Conservation (phyloP, 1,139 yeast species). For the Saccharomyces uvarum region DNA sequence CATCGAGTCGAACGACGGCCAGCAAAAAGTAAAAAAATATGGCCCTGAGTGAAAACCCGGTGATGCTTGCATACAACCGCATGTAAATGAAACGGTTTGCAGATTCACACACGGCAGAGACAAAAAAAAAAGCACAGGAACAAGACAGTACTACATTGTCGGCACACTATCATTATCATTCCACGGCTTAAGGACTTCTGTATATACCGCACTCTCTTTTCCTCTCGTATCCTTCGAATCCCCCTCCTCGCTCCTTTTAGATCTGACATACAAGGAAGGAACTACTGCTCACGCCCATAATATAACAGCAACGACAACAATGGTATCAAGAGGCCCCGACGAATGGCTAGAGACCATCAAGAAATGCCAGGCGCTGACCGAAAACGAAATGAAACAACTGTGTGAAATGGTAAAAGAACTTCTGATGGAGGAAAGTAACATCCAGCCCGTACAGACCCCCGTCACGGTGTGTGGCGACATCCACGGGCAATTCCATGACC, state of each 20-base stretch:
- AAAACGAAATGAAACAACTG: slow-evolving; percentile 89
- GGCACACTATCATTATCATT: background rate
- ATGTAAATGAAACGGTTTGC: background rate
- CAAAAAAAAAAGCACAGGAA: background rate
- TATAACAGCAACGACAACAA: slow-evolving; percentile 18
- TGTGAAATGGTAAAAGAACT: slow-evolving; percentile 90
- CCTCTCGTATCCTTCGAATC: background rate
- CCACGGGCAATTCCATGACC: slow-evolving; percentile 95
- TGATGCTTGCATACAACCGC: background rate
- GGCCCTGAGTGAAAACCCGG: background rate
- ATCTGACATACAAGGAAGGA: background rate
- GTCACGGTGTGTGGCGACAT: slow-evolving; percentile 99
- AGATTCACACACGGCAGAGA: background rate
- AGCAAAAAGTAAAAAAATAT: background rate
- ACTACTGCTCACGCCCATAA: background rate
- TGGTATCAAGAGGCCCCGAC: slow-evolving; percentile 85
- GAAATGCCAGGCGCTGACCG: slow-evolving; percentile 82
- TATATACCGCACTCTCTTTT: background rate
- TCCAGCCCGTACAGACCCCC: slow-evolving; percentile 93
- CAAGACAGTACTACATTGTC: background rate
- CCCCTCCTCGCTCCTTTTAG: background rate
- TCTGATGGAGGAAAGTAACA: slow-evolving; percentile 87
- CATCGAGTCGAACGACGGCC: background rate
- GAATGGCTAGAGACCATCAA: slow-evolving; percentile 92
- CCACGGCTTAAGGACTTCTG: background rate